Base-by-base conservation (phyloP, 176 grass and related monocot genomes). In the Raddia distichophylla region DNA sequence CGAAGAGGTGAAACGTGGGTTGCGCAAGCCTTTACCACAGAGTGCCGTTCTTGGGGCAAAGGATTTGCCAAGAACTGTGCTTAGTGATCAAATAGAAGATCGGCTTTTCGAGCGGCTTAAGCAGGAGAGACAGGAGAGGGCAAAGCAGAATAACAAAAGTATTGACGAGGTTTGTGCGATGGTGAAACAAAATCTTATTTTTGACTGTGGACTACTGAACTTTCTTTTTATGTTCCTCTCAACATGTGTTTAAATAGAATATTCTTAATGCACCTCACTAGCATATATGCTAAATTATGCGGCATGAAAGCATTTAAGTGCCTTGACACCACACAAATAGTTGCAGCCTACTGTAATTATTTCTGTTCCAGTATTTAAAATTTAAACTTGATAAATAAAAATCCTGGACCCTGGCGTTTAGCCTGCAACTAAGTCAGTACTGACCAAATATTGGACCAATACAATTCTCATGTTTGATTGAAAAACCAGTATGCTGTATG, bases 11-110 rank as follows among this genome's bases (percentile, higher is more conserved):
- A 84, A 99, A 88, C 66, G 73, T 67, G 89, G 93, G 76, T 76
- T 93, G 74, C 90, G 97, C 43, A 96, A 83, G 78, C 97, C 97
- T 82, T 89, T 99, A 82, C 93, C 97, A 69, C 85, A 96, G 87
- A 99, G 87, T 90, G 89, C 97, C 14, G 97, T 99, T 84, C 97
- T 99, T 85, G 97, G 97, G 77, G 97, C 97, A 79, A 99, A 95
- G 79, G 97, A 99, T 87, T 72, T 99, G 52, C 97, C 97, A 8
- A 91, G 87, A 81, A 99, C 97, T 65, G 89, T 96, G 66, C 86
- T 99, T 63, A 99, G 97, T 76, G 93, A 99, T 86, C 91, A 93
- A 54, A 96, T 99, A 83, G 97, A 99, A 91, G 87, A 90, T 60
- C 84, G 97, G 1, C 93, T 99, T 78, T 90, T 90, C 84, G 90